A percentile compares a stretch with the other conserved stretches of the same genome.
Conservation (phyloP, 2,329 filamentous ascomycete genomes). For the Verticillium zaregamsianum region DNA sequence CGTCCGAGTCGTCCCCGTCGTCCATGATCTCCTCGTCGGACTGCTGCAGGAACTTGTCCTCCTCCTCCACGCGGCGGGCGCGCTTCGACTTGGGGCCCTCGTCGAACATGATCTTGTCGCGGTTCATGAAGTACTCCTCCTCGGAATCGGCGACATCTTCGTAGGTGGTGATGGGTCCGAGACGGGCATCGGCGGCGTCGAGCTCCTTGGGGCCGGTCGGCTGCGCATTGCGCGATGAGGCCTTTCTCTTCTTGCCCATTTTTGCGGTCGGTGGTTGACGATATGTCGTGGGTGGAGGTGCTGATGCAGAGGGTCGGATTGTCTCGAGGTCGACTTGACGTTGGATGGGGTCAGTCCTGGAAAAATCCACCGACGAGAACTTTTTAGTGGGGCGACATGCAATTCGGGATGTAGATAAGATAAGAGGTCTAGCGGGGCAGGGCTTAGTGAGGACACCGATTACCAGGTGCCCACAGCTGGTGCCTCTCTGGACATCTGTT, state of each 20-base stretch:
- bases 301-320: background rate
- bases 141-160: conserved; percentile 91
- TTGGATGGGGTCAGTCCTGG: background rate
- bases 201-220: conserved; percentile 50
- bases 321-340: background rate
- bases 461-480: background rate
- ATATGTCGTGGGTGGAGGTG: background rate
- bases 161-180: conserved; percentile 58
- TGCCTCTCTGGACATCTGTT: background rate
- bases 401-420: conserved; percentile 3
- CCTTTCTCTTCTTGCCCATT: conserved; percentile 71
- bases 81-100: conserved; percentile 77
- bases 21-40: conserved; percentile 61
- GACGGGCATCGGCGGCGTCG: conserved; percentile 54
- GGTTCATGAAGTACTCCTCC: conserved; percentile 85
- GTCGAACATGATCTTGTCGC: conserved; percentile 82
- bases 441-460: fast-evolving
- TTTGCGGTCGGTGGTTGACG: conserved; percentile 6
- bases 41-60: conserved; percentile 55
- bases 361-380: conserved; percentile 7
- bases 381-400: conserved; percentile 11
- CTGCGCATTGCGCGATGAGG: conserved; percentile 41
- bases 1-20: conserved; percentile 37
- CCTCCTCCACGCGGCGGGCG: conserved; percentile 64
- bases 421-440: conserved; percentile 7